phyloP scores from a whole-genome alignment of 257 asterid genomes.

The Avicennia marina region DNA sequence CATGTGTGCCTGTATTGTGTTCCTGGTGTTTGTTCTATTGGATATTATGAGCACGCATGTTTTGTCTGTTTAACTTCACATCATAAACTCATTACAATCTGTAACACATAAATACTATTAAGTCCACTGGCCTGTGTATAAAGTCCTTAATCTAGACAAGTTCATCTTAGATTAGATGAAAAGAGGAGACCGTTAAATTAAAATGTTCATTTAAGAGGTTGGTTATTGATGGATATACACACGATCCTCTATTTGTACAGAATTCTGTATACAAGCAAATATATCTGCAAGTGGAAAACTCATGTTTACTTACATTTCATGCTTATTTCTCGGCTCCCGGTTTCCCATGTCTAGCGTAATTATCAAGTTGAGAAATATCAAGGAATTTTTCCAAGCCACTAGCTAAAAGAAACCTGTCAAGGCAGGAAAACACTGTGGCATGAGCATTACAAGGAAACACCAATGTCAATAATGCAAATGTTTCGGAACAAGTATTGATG shows the following conservation, averaged over 20 bases:
- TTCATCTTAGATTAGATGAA: neutral
- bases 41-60: no score
- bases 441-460: neutral
- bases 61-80: no score
- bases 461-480: neutral
- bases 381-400: slow-evolving; percentile 55
- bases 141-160: neutral
- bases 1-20: no score
- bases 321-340: slow-evolving; percentile 2
- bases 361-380: slow-evolving; percentile 60
- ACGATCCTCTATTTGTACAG: slow-evolving; percentile 9
- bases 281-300: neutral
- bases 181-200: no score
- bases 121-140: neutral
- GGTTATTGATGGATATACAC: neutral
- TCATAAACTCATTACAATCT: no score
- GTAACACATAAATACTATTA: no score
- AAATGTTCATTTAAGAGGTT: no score
- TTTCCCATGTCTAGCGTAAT: slow-evolving; percentile 37
- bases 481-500: neutral
- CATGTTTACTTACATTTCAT: neutral
- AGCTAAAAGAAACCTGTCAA: slow-evolving; percentile 58
- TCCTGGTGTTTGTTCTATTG: no score
- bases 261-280: slow-evolving; percentile 2
- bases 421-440: neutral